Base-by-base conservation (phyloP, 2,329 filamentous ascomycete species). In the Botrytis fabae region DNA sequence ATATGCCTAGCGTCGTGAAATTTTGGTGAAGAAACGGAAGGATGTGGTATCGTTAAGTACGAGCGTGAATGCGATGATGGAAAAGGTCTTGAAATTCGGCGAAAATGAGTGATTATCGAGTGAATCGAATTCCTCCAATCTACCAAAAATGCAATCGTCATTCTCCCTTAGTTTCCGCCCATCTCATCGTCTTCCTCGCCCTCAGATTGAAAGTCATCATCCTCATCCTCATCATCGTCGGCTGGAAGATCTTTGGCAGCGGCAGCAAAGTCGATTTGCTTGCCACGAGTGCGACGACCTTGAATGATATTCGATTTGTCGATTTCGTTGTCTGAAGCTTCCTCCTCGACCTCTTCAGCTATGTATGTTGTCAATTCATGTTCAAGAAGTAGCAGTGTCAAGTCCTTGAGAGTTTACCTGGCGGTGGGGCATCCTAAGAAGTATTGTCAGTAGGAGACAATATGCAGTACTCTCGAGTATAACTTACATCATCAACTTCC, bases 231-330 rank as follows among this genome's bases (percentile, higher is more conserved):
- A 8, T 95, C 92, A 12, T 93, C 91, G n/a, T 90, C 89, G 76
- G 86, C 89, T 64, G 89, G 90, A 79, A 92, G 88, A 83, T 97
- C 90, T 83, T 92, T 87, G 40, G 93, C 94, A 32, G 95, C 95
- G 86, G 97, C 94, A 80, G 92, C 92, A 84, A 93, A 98, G 87
- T 98, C 93, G 82, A 98, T 98, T 80, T 91, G 88, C 83, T 93
- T 93, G 81, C 95, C 95, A 80, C 95, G 95, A 76, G 95, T 98
- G 83, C 96, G 95, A 79, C 91, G 89, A 76, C 91, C 88, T 74
- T 85, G 82, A 81, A 98, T 90, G 82, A 98, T 97, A 88, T 98
- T 98, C 82, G 89, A 89, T 73, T 89, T 86, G 81, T 97, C 93
- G 82, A 99, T 98, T 84, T 95, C 95, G 82, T 97, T 93, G 87